These are phyloP conservation scores for Dendrothele bispora DNA, from an alignment of 768 basidiomycete species.

Conservation along the genomic window DNA sequence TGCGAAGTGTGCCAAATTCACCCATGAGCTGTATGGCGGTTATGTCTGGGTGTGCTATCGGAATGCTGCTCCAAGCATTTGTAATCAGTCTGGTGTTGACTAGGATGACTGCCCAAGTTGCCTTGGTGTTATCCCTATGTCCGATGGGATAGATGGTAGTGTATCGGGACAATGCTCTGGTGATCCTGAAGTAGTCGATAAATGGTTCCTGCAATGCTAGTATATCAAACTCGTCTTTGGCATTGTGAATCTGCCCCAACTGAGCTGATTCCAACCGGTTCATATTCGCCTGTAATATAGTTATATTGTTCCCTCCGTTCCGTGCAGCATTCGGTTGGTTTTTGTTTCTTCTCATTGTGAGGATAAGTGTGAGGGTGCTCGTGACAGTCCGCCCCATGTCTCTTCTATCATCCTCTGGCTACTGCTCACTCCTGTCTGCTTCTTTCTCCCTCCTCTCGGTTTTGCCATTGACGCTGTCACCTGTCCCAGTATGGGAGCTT, in stretches of 20 bases:
- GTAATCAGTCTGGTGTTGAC: background rate
- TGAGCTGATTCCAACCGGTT: background rate
- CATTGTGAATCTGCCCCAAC: background rate
- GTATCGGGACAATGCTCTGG: constrained; percentile 16
- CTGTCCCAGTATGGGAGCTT: background rate
- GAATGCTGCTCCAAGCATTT: constrained; percentile 18
- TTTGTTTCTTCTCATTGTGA: too few species aligned
- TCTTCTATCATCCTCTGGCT: too few species aligned
- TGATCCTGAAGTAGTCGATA: constrained; percentile 15
- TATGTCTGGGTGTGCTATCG: constrained; percentile 18
- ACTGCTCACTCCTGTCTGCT: too few species aligned
- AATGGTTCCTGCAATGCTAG: constrained; percentile 30
- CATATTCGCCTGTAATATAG: background rate
- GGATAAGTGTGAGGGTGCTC: too few species aligned
- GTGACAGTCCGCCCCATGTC: too few species aligned
- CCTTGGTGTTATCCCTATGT: constrained; percentile 9
- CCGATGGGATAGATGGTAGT: constrained; percentile 22
- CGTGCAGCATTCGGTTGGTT: too few species aligned
- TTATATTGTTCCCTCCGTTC: too few species aligned
- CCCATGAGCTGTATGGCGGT: constrained; percentile 16
- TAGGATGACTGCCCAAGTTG: background rate
- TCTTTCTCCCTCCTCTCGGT: background rate
- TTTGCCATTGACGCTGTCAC: background rate
- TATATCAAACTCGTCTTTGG: background rate
- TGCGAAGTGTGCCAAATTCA: background rate